phyloP scores from a whole-genome alignment of 2,329 filamentous ascomycete species.

The Fusarium liriodendri region DNA sequence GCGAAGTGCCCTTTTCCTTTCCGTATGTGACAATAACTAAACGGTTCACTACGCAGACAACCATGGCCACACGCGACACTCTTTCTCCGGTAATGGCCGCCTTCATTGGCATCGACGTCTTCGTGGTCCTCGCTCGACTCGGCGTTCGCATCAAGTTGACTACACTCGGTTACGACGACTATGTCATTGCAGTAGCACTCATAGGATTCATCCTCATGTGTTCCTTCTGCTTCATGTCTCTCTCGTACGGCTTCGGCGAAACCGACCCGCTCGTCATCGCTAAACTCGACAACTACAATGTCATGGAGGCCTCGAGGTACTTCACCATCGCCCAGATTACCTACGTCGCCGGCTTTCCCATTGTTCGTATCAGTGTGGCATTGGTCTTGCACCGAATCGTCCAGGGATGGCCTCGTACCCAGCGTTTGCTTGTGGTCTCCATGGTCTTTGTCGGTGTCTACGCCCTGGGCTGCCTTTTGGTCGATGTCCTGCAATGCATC shows the following conservation, averaged over 20 bases:
- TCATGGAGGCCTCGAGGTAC: background rate
- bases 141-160: conserved; percentile 10
- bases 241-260: background rate
- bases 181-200: background rate
- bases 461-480: background rate
- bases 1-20: background rate
- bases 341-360: background rate
- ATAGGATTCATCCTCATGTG: background rate
- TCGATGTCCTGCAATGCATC: background rate
- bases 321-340: background rate
- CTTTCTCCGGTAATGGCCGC: conserved; percentile 8
- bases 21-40: background rate
- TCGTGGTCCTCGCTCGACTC: conserved; percentile 11
- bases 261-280: background rate
- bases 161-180: background rate
- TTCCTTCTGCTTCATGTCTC: background rate
- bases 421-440: background rate
- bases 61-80: conserved; percentile 16
- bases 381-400: background rate
- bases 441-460: background rate
- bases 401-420: background rate
- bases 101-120: conserved; percentile 14
- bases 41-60: background rate
- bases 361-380: background rate
- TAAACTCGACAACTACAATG: background rate